phyloP scores from a whole-genome alignment of 2,329 filamentous ascomycete genomes.

The Pyrenophora tritici-repentis region DNA sequence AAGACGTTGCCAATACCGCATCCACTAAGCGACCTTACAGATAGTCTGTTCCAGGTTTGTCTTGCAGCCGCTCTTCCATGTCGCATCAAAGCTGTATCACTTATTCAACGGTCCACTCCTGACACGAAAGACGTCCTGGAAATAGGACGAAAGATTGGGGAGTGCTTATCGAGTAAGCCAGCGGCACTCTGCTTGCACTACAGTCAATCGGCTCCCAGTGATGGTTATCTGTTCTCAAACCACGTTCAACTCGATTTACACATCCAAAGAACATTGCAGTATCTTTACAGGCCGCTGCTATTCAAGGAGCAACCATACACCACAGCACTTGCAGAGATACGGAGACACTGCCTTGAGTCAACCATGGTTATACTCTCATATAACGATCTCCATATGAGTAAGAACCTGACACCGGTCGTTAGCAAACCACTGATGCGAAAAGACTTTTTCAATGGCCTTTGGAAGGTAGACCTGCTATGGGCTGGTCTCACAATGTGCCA shows the following conservation, averaged over 20 bases:
- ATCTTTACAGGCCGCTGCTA: slow-evolving; percentile 29
- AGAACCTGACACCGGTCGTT: slow-evolving; percentile 4
- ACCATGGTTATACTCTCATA: slow-evolving; percentile 29
- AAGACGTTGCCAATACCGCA: slow-evolving; percentile 10
- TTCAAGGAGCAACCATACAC: slow-evolving; percentile 13
- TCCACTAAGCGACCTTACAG: slow-evolving; percentile 16
- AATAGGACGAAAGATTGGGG: slow-evolving; percentile 15
- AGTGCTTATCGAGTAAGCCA: slow-evolving; percentile 18
- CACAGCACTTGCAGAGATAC: slow-evolving; percentile 11
- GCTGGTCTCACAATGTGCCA: slow-evolving; percentile 40
- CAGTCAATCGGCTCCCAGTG: not conserved
- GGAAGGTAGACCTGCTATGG: slow-evolving; percentile 38
- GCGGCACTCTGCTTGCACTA: slow-evolving; percentile 10
- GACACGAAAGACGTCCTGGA: slow-evolving; percentile 18
- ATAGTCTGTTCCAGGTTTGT: slow-evolving; percentile 24
- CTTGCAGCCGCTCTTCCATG: slow-evolving; percentile 23
- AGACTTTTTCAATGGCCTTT: slow-evolving; percentile 37
- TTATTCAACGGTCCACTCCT: slow-evolving; percentile 19
- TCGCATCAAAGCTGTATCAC: slow-evolving; percentile 21
- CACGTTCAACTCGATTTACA: slow-evolving; percentile 25
- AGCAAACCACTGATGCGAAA: slow-evolving; percentile 12
- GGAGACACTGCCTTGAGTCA: slow-evolving; percentile 23
- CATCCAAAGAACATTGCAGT: slow-evolving; percentile 23
- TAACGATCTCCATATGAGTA: slow-evolving; percentile 17
- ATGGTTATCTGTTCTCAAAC: slow-evolving; percentile 18